Base-by-base conservation (phyloP, 2,329 filamentous ascomycete genomes). In the Clonostachys rhizophaga region DNA sequence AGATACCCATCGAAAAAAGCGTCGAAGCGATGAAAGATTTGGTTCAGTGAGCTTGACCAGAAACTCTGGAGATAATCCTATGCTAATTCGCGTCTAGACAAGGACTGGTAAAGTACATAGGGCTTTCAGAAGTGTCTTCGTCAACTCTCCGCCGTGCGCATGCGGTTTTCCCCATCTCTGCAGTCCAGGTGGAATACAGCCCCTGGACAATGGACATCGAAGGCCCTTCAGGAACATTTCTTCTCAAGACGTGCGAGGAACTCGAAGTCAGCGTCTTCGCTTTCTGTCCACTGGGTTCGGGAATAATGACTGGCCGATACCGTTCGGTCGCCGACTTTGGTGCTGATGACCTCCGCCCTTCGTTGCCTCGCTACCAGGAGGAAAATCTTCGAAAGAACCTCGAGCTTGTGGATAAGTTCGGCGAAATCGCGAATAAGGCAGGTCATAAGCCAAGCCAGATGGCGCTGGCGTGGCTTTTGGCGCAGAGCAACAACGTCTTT, bases 381-480 rank as follows among this genome's bases (percentile, higher is more conserved):
- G 40, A 43, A 9, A 47, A 47, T 37, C 39, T 34, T 13, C 17
- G 40, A 18, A n/a, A 24, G 40, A 47, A 47, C 34, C 11, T 43
- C 5, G n/a, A 43, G 40, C 30, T 42, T 13, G 45, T 47, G 4
- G 12, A 42, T 3, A 16, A 37, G 9, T 47, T 47, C 20, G 20
- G n/a, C n/a, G 9, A 24, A 14, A 24, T 47, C 10, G 45, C 45
- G 14, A 34, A 24, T 16, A 42, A 64, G 51, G 83, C 84, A 62
- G 69, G 52, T 4, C 70, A 67, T 43, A 82, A 81, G 0, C 52
- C 76, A 0, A 68, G 68, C 4, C 75, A 87, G 57, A 56, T 87
- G 33, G 74, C 79, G 2, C 65, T 86, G 30, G 81, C 81, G 0
- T 86, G 81, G 81, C 53, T 85, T 49, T 55, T 83, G 52, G 72